Evolutionary conservation across 2,329 filamentous ascomycete species (phyloP).

Genomic region (Emergomyces africanus): DNA sequence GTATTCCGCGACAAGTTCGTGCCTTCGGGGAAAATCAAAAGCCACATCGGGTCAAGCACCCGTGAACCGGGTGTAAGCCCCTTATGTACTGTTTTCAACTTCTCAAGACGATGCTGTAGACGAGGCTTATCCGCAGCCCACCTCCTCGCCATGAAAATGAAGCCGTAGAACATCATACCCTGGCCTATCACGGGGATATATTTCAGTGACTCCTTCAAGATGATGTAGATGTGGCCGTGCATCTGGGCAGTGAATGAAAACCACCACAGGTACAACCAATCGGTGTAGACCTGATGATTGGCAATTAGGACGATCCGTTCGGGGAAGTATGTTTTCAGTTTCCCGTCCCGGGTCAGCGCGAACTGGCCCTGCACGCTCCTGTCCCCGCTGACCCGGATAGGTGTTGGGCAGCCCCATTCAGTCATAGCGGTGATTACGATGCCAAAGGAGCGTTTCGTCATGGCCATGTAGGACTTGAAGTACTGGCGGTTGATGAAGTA

Average conservation of each 20-base stretch:
- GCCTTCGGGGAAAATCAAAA: conserved; percentile 53
- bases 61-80: conserved; percentile 36
- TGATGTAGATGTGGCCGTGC: conserved; percentile 55
- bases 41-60: conserved; percentile 51
- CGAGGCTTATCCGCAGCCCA: conserved; percentile 50
- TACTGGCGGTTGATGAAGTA: conserved; percentile 49
- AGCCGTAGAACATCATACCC: conserved; percentile 53
- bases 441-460: conserved; percentile 53
- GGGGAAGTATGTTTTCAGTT: conserved; percentile 46
- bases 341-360: conserved; percentile 42
- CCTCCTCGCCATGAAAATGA: conserved; percentile 52
- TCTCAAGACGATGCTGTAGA: conserved; percentile 44
- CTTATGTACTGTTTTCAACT: conserved; percentile 38
- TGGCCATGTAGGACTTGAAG: conserved; percentile 53
- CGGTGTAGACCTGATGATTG: conserved; percentile 57
- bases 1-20: conserved; percentile 48
- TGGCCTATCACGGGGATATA: conserved; percentile 50
- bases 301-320: conserved; percentile 50
- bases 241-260: conserved; percentile 51
- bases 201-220: conserved; percentile 52
- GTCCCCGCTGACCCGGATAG: conserved; percentile 51
- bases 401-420: conserved; percentile 50
- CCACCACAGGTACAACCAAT: conserved; percentile 59
- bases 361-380: conserved; percentile 47
- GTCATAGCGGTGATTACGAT: conserved; percentile 50